Evolutionary conservation across 176 grass and related monocot genomes (phyloP), one percentile per base, ranked within the genome.

Genomic region (Hyparrhenia diplandra): DNA sequence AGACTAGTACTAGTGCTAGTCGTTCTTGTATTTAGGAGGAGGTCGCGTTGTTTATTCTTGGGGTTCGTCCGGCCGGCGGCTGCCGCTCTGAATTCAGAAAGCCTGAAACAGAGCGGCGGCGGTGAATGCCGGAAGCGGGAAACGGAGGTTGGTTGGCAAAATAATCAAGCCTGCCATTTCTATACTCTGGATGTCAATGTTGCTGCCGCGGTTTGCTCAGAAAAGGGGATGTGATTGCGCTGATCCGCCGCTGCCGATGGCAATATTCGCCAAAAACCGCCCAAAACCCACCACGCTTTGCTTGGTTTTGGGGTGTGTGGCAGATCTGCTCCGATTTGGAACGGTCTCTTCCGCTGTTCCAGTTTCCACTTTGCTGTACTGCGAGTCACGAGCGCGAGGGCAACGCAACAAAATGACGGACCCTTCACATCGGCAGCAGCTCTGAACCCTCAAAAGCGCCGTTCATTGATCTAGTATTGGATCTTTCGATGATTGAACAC

Each of bases 21-120:
- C 41, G 23, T 73, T 52, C 57, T 72, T 61, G 17, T 72, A 45
- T 71, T 71, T 47, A 71, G 67, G 37, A 70, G 31, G 17, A 28
- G 61, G 23, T 55, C 36, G 18, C 28, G 8, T 1, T 59, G 43
- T 49, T 64, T 24, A 42, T 57, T 71, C 64, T n/a, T n/a, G n/a
- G n/a, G n/a, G n/a, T 43, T 70, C 64, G 31, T 16, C 79, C n/a
- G n/a, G 5, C 24, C 72, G 4, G 55, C 76, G 34, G 69, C 28
- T 5, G 25, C 41, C 68, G 87, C 77, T 85, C 77, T 66, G 82
- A 54, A 39, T 80, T 54, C 78, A 17, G 20, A 42, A 76, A 62
- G n/a, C n/a, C n/a, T n/a, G 64, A 71, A 89, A 66, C 71, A 71
- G 87, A 81, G 87, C 55, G 30, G 45, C 11, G 82, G 45, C 11